These are phyloP conservation scores for Cladosporium sp. DNA, from an alignment of 2,329 filamentous ascomycete species.

Conservation along the genomic window DNA sequence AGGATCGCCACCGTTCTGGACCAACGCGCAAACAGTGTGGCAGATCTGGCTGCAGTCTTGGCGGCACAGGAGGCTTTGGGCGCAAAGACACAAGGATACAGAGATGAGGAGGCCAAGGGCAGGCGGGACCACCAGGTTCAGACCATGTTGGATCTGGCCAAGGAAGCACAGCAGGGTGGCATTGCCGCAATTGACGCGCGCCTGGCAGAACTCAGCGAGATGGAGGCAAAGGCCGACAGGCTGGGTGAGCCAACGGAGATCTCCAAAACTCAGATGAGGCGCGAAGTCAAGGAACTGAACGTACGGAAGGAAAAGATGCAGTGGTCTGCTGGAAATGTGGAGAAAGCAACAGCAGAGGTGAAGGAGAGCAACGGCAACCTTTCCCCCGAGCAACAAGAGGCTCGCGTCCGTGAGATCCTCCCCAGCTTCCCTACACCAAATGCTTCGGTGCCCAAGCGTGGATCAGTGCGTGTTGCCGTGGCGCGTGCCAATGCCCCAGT, in stretches of 20 bases:
- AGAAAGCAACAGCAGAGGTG: constrained; percentile 16
- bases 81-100: constrained; percentile 30
- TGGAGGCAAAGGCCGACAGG: constrained; percentile 16
- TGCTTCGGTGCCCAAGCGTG: constrained; percentile 24
- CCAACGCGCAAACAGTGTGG: constrained; percentile 64
- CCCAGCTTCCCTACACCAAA: constrained; percentile 27
- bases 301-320: constrained; percentile 26
- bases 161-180: constrained; percentile 23
- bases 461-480: constrained; percentile 22
- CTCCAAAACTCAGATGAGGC: constrained; percentile 15
- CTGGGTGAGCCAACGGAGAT: constrained; percentile 18
- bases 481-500: constrained; percentile 23
- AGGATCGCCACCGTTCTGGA: constrained; percentile 61
- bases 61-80: constrained; percentile 49
- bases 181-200: constrained; percentile 27
- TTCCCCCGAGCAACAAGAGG: constrained; percentile 2
- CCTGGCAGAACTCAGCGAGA: constrained; percentile 19
- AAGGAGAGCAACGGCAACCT: background rate
- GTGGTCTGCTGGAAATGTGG: constrained; percentile 26
- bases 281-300: constrained; percentile 16
- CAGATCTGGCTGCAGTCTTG: constrained; percentile 61
- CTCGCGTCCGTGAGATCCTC: constrained; percentile 22
- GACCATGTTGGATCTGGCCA: constrained; percentile 29
- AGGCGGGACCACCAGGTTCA: constrained; percentile 26
- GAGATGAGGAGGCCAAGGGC: constrained; percentile 10